Conservation (phyloP, 2,329 filamentous ascomycete genomes). For the Amauroascus verrucosus region DNA sequence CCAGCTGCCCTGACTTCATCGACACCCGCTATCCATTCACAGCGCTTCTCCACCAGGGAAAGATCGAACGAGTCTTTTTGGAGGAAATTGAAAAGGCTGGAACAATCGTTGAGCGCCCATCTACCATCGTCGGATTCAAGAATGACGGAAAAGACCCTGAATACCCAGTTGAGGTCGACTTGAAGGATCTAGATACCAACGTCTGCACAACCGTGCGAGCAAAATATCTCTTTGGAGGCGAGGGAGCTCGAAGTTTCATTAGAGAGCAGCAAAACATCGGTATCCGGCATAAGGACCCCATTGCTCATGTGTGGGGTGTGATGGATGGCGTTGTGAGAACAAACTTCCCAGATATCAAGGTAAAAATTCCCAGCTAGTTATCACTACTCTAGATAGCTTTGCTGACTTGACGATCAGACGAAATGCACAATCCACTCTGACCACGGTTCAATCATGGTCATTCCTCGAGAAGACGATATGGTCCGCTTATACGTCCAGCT, state of each 20-base stretch:
- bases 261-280: conserved; percentile 43
- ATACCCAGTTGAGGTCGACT: conserved; percentile 52
- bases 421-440: conserved; percentile 63
- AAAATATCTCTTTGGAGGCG: conserved; percentile 62
- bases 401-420: conserved; percentile 9
- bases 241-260: conserved; percentile 58
- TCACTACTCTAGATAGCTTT: background rate
- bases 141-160: conserved; percentile 57
- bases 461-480: conserved; percentile 55
- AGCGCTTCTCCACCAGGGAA: conserved; percentile 59
- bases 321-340: conserved; percentile 65
- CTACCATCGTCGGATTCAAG: conserved; percentile 52
- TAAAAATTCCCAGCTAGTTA: conserved; percentile 54
- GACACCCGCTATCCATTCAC: conserved; percentile 59
- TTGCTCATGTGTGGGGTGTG: conserved; percentile 66
- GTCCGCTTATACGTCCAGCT: conserved; percentile 47
- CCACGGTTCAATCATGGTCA: conserved; percentile 71
- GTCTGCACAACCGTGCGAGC: conserved; percentile 43
- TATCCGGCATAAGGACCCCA: conserved; percentile 57
- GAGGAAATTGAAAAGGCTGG: conserved; percentile 52
- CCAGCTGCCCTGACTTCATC: conserved; percentile 75
- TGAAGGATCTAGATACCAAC: conserved; percentile 38
- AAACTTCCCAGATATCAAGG: conserved; percentile 68
- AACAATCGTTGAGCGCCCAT: conserved; percentile 47
- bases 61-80: conserved; percentile 63